These are phyloP conservation scores for Astrephomene gubernaculifera DNA, from an alignment of 139 green algal species.

Conservation along the genomic window DNA sequence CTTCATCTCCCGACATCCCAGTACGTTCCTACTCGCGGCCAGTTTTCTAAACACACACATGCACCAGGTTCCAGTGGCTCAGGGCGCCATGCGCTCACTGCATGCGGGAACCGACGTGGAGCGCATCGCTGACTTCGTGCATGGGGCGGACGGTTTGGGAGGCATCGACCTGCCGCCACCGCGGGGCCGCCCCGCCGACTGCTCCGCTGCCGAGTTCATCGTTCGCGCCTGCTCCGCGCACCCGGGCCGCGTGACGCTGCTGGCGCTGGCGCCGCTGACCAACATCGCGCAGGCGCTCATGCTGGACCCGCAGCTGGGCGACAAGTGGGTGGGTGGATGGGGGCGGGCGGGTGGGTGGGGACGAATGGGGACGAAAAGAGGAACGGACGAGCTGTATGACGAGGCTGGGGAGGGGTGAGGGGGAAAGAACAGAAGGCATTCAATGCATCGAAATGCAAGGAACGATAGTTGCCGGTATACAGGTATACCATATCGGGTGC, in stretches of 20 bases:
- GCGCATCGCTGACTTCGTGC: constrained; percentile 91
- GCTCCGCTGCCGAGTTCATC: constrained; percentile 83
- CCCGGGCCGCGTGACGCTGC: constrained; percentile 77
- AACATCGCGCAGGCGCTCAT: constrained; percentile 89
- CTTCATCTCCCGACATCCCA: too few species aligned
- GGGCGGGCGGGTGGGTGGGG: not conserved
- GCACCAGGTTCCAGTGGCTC: too few species aligned
- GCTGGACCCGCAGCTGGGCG: constrained; percentile 65
- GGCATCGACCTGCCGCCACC: constrained; percentile 68
- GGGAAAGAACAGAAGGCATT: too few species aligned
- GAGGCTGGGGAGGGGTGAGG: not conserved
- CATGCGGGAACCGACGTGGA: constrained; percentile 68
- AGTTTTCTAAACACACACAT: too few species aligned
- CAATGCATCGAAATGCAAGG: too few species aligned
- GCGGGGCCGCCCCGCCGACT: constrained; percentile 26
- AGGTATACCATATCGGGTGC: too few species aligned
- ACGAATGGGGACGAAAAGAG: not conserved
- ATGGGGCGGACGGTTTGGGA: constrained; percentile 91
- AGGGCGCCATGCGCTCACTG: constrained; percentile 62
- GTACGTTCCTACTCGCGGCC: too few species aligned
- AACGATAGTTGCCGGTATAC: too few species aligned
- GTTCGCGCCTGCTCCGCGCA: constrained; percentile 59
- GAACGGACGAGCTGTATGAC: not conserved
- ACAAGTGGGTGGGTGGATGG: constrained; percentile 65
- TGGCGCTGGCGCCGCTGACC: constrained; percentile 88